Conservation (phyloP, 345 rosid genomes). For the Diplotaxis tenuifolia region DNA sequence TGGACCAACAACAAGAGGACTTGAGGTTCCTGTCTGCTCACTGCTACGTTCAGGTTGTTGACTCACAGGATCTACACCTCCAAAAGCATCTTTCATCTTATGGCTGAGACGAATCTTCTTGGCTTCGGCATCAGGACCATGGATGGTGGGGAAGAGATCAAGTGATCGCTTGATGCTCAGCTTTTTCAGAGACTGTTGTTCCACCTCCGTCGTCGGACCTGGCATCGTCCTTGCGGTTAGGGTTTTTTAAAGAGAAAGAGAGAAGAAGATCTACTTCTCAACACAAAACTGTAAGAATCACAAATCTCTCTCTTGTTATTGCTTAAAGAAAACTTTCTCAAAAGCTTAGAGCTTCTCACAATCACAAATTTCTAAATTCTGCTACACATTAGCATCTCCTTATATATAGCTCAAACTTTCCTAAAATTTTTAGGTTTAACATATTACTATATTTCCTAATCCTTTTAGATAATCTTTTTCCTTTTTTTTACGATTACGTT, state of each 20-base stretch:
- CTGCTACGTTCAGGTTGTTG: conserved; percentile 44
- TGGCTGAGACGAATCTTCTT: conserved; percentile 77
- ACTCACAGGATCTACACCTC: conserved; percentile 47
- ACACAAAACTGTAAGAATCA: too few relatives aligned
- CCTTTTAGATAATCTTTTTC: too few relatives aligned
- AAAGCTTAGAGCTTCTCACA: too few relatives aligned
- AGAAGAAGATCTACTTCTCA: too few relatives aligned
- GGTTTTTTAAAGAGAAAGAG: conserved; percentile 24
- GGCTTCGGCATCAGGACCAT: conserved; percentile 73
- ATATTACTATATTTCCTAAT: too few relatives aligned
- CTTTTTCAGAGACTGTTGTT: conserved; percentile 87
- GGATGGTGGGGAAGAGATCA: conserved; percentile 81
- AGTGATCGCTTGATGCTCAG: conserved; percentile 81
- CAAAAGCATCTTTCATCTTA: conserved; percentile 67
- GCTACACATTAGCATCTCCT: too few relatives aligned
- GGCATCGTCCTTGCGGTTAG: conserved; percentile 43
- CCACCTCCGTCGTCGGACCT: conserved; percentile 60
- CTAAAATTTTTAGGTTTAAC: too few relatives aligned
- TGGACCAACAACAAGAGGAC: conserved; percentile 71
- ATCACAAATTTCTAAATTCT: too few relatives aligned
- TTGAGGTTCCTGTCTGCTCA: conserved; percentile 47
- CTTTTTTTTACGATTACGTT: too few relatives aligned
- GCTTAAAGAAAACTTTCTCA: too few relatives aligned
- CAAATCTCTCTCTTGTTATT: too few relatives aligned
- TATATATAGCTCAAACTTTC: too few relatives aligned